Evolutionary conservation across 129 eudicot genomes (phyloP), one percentile per base, ranked within the genome.

Genomic region (Flaveria robusta): DNA sequence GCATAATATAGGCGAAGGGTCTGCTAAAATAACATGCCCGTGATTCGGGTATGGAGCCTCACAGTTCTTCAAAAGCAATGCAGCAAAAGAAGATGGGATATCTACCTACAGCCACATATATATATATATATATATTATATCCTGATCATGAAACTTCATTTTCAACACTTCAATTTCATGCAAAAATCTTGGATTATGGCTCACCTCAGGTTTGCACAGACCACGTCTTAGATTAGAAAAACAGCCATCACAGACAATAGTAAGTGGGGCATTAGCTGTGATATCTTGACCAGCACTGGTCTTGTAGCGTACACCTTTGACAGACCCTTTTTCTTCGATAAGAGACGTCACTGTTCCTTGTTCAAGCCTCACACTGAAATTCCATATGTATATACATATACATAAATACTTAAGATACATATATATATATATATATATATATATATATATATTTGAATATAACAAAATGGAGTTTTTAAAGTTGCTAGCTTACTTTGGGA

Each of bases 171-270:
- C 8, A 54, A 16, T 22, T 27, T 24, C 19, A 68, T 22, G 49
- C 19, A 13, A n/a, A 41, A 66, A 23, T 45, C 20, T 58, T 55
- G 79, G 42, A 47, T 20, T 31, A 3, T 29, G 24, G 59, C 73
- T 82, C 29, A 90, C 96, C 91, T 88, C 84, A 22, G 96, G 89
- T 55, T 87, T 83, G 80, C 96, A 87, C 13, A 90, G 84, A 41
- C 91, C 86, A 47, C 91, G 88, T 83, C 96, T 83, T 72, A 90
- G 75, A 77, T 87, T 90, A 27, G 92, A 90, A 67, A 87, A 90
- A 71, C 96, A 90, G 5, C 96, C 96, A 82, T 90, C 96, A 50
- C 92, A 90, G 19, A 90, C 93, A 20, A 88, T 84, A 46, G 96
- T 90, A 41, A 90, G 91, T 16, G 96, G 91, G 34, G 96, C 93